A percentile compares a stretch with the other conserved stretches of the same genome.
Conservation (phyloP, 2,329 filamentous ascomycete species). For the Cercospora sp. region DNA sequence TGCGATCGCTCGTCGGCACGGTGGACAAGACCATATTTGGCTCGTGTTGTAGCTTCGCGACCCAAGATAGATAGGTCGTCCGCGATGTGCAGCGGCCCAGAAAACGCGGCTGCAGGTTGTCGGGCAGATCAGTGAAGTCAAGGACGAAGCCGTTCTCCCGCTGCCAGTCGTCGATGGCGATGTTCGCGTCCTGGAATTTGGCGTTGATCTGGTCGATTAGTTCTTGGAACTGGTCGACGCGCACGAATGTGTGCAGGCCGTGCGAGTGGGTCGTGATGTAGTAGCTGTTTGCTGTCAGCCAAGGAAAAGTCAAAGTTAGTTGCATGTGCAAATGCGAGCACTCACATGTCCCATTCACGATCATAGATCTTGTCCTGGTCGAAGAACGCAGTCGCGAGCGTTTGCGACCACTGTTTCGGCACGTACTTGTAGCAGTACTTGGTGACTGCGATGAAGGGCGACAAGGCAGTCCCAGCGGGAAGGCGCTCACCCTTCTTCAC, state of each 20-base stretch:
- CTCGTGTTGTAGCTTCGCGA: conserved; percentile 31
- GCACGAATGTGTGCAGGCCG: conserved; percentile 66
- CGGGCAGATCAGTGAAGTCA: conserved; percentile 64
- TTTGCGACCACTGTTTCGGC: conserved; percentile 50
- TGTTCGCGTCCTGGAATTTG: conserved; percentile 51
- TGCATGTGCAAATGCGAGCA: conserved; percentile 26
- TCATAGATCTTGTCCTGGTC: conserved; percentile 57
- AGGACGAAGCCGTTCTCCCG: conserved; percentile 59
- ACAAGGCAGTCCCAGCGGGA: conserved; percentile 39
- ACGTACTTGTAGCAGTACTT: conserved; percentile 63
- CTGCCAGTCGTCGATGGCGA: conserved; percentile 59
- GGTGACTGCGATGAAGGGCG: conserved; percentile 50
- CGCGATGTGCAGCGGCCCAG: conserved; percentile 58
- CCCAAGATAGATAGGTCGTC: conserved; percentile 43
- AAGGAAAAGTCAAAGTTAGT: not conserved
- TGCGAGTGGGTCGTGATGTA: conserved; percentile 32
- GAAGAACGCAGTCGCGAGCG: conserved; percentile 57
- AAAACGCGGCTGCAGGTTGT: conserved; percentile 66
- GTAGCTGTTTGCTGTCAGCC: conserved; percentile 29
- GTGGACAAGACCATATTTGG: conserved; percentile 24
- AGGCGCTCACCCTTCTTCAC: conserved; percentile 38
- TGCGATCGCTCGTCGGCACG: conserved; percentile 35
- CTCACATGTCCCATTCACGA: conserved; percentile 75
- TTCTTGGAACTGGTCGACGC: conserved; percentile 62
- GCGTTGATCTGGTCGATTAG: conserved; percentile 67